Evolutionary conservation across 495 filamentous ascomycete genomes (phyloP), one percentile per base, ranked within the genome.

Genomic region (Lasiosphaeria ovina): DNA sequence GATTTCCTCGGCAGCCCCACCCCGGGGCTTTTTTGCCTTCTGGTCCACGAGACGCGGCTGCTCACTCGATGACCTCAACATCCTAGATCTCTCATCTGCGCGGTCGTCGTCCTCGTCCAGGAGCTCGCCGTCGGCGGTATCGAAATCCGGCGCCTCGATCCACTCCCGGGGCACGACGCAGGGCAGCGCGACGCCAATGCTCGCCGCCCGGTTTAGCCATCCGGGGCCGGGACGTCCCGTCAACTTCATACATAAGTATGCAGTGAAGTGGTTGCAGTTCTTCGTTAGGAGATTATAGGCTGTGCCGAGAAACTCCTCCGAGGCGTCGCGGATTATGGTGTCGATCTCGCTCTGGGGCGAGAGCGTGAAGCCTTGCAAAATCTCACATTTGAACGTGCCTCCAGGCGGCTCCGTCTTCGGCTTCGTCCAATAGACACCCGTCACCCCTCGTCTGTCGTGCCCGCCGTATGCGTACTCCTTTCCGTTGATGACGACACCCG

Each of bases 221-320:
- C 68, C 73, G 0, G 90, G 90, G 1, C 85, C 88, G 0, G 82
- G 74, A 35, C 79, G 76, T 3, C 82, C 79, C 3, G 87, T 91
- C 47, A 93, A 74, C 62, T 80, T 77, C 64, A 84, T 72, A 68
- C 86, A 89, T 35, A 93, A 79, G 53, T 87, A 78, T 33, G 79
- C 81, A 9, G 90, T 90, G 72, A 92, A 92, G 66, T 92, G 89
- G 65, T 93, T 92, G 77, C 90, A 93, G 68, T 93, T 93, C 51
- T 83, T 83, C 31, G 85, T 89, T 33, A 93, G 78, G 6, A 93
- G 78, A 63, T 91, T 91, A 70, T 93, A 93, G 10, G 77, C 75
- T 1, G 85, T 84, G 14, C 90, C 90, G 33, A 81, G 76, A 63
- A 91, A 93, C 59, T 82, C 77, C 35, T 86, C 79, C 0, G 84